Evolutionary conservation across 2,329 filamentous ascomycete species (phyloP).

Genomic region (Berkeleyomyces rouxiae): DNA sequence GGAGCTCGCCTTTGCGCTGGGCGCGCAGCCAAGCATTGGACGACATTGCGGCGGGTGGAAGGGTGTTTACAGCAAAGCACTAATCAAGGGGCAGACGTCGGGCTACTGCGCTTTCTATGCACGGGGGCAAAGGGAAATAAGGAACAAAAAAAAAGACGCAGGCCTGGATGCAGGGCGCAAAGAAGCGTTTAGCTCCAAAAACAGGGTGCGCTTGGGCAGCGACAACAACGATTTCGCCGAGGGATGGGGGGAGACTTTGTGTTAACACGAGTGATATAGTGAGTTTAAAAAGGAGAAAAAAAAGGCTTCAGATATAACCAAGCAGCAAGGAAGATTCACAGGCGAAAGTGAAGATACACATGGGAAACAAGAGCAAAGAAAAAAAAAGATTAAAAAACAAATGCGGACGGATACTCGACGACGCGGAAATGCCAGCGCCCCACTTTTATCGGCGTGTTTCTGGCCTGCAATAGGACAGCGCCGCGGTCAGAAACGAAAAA

Average conservation of each 20-base stretch:
- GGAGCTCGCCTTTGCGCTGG: conserved; percentile 68
- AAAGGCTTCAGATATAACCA: background rate
- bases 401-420: background rate
- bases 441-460: background rate
- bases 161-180: background rate
- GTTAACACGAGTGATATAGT: background rate
- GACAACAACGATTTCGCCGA: background rate
- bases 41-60: conserved; percentile 32
- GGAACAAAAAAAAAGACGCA: background rate
- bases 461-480: background rate
- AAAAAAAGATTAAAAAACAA: conserved; percentile 12
- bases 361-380: background rate
- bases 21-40: conserved; percentile 57
- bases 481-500: background rate
- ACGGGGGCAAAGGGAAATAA: conserved; percentile 6
- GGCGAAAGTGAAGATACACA: background rate
- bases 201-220: background rate
- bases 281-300: background rate
- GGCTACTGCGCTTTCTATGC: background rate
- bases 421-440: background rate
- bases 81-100: background rate
- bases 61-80: background rate
- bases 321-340: background rate
- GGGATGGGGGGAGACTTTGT: background rate
- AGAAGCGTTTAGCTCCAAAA: background rate